phyloP scores from a whole-genome alignment of 177 flowering plant genomes.

The Vitis hybrid region DNA sequence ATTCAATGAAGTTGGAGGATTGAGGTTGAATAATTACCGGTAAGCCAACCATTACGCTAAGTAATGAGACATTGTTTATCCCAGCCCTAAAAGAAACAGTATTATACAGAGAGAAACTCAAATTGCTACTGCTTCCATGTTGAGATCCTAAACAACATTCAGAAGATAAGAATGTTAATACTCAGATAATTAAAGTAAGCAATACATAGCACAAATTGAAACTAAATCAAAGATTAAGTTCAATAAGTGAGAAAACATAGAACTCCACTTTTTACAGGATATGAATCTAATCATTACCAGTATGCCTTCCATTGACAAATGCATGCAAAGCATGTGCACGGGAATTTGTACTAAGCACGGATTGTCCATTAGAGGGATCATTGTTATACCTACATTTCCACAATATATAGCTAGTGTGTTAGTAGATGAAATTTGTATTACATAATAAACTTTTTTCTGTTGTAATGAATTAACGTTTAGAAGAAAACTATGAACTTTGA shows the following conservation, averaged over 20 bases:
- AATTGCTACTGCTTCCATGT: slow-evolving; percentile 48
- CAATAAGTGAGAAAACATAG: neutral
- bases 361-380: slow-evolving; percentile 24
- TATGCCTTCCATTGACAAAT: slow-evolving; percentile 54
- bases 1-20: neutral
- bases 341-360: slow-evolving; percentile 41
- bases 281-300: slow-evolving; percentile 32
- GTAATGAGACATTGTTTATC: slow-evolving; percentile 56
- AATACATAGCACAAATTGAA: no score
- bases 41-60: slow-evolving; percentile 80
- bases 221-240: neutral
- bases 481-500: neutral
- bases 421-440: no score
- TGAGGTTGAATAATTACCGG: slow-evolving; percentile 49
- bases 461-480: no score
- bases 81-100: slow-evolving; percentile 43
- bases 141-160: slow-evolving; percentile 44
- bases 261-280: neutral
- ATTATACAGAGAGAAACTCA: slow-evolving; percentile 26
- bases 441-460: no score
- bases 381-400: slow-evolving; percentile 40
- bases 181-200: no score
- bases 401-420: neutral
- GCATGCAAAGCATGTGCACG: slow-evolving; percentile 65
- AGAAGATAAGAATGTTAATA: neutral